Base-by-base conservation (phyloP, 2,329 filamentous ascomycete species). In the Penicillium brasilianum region DNA sequence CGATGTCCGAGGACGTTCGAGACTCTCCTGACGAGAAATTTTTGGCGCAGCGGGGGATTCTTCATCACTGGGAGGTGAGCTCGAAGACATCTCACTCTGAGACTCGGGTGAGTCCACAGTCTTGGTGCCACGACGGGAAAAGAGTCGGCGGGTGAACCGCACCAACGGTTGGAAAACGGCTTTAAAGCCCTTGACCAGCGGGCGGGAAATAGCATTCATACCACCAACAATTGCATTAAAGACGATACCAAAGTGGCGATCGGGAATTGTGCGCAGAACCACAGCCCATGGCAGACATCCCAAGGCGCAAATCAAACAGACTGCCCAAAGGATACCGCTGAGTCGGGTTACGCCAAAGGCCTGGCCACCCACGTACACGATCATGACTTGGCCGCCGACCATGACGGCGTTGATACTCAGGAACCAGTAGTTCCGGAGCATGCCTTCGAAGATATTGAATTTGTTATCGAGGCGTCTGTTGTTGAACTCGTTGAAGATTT, bases 401-500 rank as follows among this genome's bases (percentile, higher is more conserved):
- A 98, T 97, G 75, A 96, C 84, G 62, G 84, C 72, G 79, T 93
- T 93, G 77, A 98, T 97, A 41, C 80, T 85, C 39, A 96, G 85
- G 81, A 98, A 98, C 83, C 96, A 96, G 80, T 85, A 90, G 76
- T 98, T 98, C 74, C 86, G 86, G 28, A 84, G 84, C 61, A 98
- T 85, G 57, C 92, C 92, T 74, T 97, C 94, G 63, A 98, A 94
- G 64, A 98, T 93, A 78, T 98, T 98, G 83, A 97, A 93, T 58
- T 88, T 86, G 78, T 98, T 98, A 77, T 98, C 94, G 57, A 98
- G 84, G 13, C 94, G 92, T 61, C 94, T 92, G 80, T 96, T 97
- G 82, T 98, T 98, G 85, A 96, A 91, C 74, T 96, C 90, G 78
- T 98, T 98, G 82, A 98, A 98, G 70, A 98, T 96, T 71, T 98